phyloP scores from a whole-genome alignment of 2,329 filamentous ascomycete species.

The Neurospora sp. region DNA sequence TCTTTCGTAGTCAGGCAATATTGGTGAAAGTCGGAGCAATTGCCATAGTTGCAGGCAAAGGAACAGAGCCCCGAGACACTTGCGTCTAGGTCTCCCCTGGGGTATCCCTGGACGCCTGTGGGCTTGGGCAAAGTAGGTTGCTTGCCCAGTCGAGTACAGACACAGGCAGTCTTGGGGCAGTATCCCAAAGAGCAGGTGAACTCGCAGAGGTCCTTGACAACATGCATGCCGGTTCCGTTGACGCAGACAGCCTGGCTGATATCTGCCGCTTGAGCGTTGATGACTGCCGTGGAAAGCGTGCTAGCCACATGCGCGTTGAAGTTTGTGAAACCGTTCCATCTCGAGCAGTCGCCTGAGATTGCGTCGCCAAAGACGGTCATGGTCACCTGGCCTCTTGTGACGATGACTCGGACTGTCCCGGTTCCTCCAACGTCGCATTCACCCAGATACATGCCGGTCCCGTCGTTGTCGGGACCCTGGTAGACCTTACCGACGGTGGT shows the following conservation, averaged over 20 bases:
- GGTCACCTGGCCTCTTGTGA: not conserved
- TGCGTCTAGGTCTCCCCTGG: not conserved
- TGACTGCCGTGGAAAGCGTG: not conserved
- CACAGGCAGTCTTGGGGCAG: slow-evolving; percentile 11
- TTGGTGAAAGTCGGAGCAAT: slow-evolving; percentile 15
- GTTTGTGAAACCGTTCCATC: slow-evolving; percentile 19
- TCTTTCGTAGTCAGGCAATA: not conserved
- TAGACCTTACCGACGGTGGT: not conserved
- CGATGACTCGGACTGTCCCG: not conserved
- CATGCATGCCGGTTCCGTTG: slow-evolving; percentile 13
- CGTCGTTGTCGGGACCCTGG: not conserved
- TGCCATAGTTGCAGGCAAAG: slow-evolving; percentile 19
- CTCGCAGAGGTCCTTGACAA: slow-evolving; percentile 15
- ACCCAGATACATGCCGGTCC: not conserved
- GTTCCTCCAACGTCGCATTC: not conserved
- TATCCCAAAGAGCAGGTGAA: slow-evolving; percentile 12
- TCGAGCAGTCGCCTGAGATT: too few species aligned
- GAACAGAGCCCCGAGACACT: slow-evolving; percentile 17
- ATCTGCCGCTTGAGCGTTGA: not conserved
- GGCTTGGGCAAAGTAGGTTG: not conserved
- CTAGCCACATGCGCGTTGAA: slow-evolving; percentile 28
- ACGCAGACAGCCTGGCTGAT: slow-evolving; percentile 13
- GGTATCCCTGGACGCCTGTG: not conserved
- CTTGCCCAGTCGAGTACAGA: not conserved
- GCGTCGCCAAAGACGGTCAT: too few species aligned